These are phyloP conservation scores for Nannizziopsis barbatae DNA, from an alignment of 2,329 filamentous ascomycete genomes.

Conservation along the genomic window DNA sequence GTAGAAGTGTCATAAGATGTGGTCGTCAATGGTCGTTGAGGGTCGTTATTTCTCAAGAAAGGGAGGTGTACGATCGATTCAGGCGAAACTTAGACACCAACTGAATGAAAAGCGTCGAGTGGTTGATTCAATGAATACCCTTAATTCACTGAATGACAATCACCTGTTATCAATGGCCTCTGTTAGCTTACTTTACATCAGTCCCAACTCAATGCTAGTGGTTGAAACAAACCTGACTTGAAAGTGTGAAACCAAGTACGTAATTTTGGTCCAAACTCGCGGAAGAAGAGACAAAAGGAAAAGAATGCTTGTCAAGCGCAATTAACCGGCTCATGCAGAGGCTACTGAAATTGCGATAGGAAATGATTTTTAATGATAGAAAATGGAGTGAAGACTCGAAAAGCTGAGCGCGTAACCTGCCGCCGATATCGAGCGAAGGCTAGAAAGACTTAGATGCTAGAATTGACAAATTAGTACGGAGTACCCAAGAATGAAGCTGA, in stretches of 20 bases:
- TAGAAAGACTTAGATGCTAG: background rate
- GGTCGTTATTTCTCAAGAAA: constrained; percentile 5
- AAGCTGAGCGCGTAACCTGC: constrained; percentile 5
- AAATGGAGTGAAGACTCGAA: constrained; percentile 6
- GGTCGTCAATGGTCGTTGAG: constrained; percentile 7
- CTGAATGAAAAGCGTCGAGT: background rate
- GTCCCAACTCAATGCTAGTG: no score
- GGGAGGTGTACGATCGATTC: background rate
- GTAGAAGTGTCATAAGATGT: constrained; percentile 2
- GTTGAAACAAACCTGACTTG: no score
- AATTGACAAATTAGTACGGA: constrained; percentile 4
- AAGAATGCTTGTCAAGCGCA: constrained; percentile 2
- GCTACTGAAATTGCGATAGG: background rate
- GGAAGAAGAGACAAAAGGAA: constrained; percentile 3
- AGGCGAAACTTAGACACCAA: background rate
- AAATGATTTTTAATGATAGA: background rate
- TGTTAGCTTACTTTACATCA: no score
- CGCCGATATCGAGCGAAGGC: constrained; percentile 1
- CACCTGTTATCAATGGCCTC: background rate
- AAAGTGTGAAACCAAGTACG: no score
- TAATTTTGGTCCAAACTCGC: no score
- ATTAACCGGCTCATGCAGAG: background rate
- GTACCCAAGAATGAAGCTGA: background rate
- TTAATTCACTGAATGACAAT: no score
- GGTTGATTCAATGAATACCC: no score